Evolutionary conservation across 371 early-diverging fungal genomes (phyloP).

Genomic region (Syncephalis fuscata): DNA sequence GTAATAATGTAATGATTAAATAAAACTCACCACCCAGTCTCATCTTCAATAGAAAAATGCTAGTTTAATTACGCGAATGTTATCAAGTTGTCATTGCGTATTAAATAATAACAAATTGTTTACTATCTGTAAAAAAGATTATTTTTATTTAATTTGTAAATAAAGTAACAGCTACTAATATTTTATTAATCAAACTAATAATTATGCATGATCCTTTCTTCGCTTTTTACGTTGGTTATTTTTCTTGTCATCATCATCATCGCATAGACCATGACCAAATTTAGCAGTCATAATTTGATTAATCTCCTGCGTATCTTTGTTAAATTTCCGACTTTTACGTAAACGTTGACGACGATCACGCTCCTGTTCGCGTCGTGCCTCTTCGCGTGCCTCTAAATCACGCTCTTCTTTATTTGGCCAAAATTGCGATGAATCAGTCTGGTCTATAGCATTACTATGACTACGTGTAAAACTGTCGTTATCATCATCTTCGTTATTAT

Average conservation of each 20-base stretch:
- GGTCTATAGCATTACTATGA: background rate
- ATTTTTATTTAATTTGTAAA: too few relatives aligned
- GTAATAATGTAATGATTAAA: too few relatives aligned
- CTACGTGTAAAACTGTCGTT: too few relatives aligned
- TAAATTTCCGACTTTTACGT: constrained; percentile 35
- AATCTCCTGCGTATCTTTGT: constrained; percentile 47
- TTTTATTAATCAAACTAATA: too few relatives aligned
- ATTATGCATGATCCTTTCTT: background rate
- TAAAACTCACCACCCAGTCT: too few relatives aligned
- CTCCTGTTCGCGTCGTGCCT: constrained; percentile 50
- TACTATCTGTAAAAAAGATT: too few relatives aligned
- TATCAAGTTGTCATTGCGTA: too few relatives aligned
- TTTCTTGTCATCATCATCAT: background rate
- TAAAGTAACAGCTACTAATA: too few relatives aligned
- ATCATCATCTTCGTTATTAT: too few relatives aligned
- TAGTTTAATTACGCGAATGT: too few relatives aligned
- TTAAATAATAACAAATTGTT: too few relatives aligned
- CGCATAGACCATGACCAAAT: constrained; percentile 18
- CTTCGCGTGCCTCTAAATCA: constrained; percentile 62
- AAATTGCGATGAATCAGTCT: background rate
- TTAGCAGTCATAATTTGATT: constrained; percentile 45
- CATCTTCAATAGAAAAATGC: too few relatives aligned
- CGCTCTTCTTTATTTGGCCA: constrained; percentile 51
- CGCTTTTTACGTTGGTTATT: background rate
- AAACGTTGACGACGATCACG: constrained; percentile 19